Base-by-base conservation (phyloP, 2,329 filamentous ascomycete species). In the Colletotrichum orbiculare region DNA sequence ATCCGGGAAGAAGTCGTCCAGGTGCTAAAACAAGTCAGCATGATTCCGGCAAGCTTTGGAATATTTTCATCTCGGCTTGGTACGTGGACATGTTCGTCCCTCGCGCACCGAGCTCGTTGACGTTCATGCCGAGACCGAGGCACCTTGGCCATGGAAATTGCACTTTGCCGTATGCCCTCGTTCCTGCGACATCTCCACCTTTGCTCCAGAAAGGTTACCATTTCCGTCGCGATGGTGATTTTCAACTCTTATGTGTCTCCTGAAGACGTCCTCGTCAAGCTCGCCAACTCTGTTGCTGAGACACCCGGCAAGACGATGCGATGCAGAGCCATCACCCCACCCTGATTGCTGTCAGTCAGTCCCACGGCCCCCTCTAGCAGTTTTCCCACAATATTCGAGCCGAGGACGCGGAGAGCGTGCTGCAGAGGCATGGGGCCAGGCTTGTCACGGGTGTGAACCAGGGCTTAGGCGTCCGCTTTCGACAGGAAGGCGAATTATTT, bases 1-100 rank as follows among this genome's bases (percentile, higher is more conserved):
- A 54, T 35, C n/a, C 15, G 52, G 1, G 33, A 54, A 54, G 38
- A 54, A 54, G 25, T 42, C 37, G 9, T 38, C 52, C 8, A 54
- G 45, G 52, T 54, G 35, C 8, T n/a, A 6, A 9, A 38, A 33
- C 50, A 54, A 12, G 34, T 39, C 50, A 39, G 6, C 8, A 8
- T 33, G 2, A 10, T 54, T 8, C n/a, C 6, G 11, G 2, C 17
- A 17, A 17, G 17, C 17, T 17, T 17, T 17, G 17, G 17, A 17
- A 17, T 17, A 17, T 17, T 17, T 17, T 17, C 17, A 8, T 8
- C 33, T 8, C 33, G 17, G 45, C 4, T 12, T 54, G 41, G 41
- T 42, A 39, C 6, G 45, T 43, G 38, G 45, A 15, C 25, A 39
- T 37, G 15, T 37, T 37, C n/a, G 34, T 54, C 8, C 38, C 37